Evolutionary conservation across 176 grass and related monocot genomes (phyloP).

Genomic region (Triticum monococcum): DNA sequence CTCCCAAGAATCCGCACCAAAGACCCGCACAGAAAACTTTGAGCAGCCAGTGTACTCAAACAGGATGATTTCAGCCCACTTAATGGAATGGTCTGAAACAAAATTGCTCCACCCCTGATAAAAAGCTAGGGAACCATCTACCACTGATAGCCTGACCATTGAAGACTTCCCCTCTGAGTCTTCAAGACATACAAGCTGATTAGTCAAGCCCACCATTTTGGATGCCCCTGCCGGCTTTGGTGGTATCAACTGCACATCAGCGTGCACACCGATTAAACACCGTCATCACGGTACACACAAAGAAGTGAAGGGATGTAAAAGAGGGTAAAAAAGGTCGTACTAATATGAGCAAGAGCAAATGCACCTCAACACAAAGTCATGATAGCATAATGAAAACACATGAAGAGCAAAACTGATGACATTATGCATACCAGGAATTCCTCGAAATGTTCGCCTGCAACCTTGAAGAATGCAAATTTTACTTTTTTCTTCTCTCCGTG

Average conservation of each 20-base stretch:
- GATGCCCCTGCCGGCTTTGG: conserved; percentile 3
- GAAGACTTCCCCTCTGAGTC: conserved; percentile 38
- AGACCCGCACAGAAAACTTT: conserved; percentile 59
- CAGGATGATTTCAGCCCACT: conserved; percentile 41
- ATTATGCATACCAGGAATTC: conserved; percentile 48
- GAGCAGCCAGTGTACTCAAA: conserved; percentile 34
- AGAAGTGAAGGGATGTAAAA: neutral
- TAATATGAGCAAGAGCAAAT: neutral
- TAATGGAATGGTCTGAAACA: conserved; percentile 54
- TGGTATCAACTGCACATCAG: conserved; percentile 61
- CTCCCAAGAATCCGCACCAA: conserved; percentile 40
- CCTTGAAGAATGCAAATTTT: conserved; percentile 41
- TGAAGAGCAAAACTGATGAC: neutral
- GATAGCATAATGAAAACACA: neutral
- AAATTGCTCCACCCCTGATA: conserved; percentile 58
- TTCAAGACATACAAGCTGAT: conserved; percentile 40
- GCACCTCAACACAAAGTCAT: neutral
- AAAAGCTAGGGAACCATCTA: conserved; percentile 44
- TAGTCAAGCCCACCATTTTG: conserved; percentile 23
- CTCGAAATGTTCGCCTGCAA: conserved; percentile 34
- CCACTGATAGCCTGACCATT: conserved; percentile 24
- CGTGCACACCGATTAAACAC: neutral
- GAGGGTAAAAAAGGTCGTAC: neutral
- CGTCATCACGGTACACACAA: neutral
- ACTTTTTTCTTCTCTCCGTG: neutral